These are phyloP conservation scores for Phalaenopsis equestris DNA, from an alignment of 106 monocot genomes.

Conservation along the genomic window DNA sequence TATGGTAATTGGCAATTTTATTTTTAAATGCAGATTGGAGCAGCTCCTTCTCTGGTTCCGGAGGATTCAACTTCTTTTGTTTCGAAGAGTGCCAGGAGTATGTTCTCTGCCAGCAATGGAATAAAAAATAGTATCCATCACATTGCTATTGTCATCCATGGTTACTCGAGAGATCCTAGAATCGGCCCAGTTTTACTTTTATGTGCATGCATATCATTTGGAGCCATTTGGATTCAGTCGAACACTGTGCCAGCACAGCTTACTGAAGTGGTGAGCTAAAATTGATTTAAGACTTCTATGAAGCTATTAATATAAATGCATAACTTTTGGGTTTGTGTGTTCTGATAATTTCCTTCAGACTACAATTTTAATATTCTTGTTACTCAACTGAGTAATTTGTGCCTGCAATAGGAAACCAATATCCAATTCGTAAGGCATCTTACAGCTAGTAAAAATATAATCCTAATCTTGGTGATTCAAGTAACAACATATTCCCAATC, in stretches of 20 bases:
- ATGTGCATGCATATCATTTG: conserved; percentile 69
- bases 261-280: conserved; percentile 19
- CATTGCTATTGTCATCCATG: conserved; percentile 17
- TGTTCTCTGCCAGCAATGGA: conserved; percentile 23
- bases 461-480: no score
- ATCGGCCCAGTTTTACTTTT: conserved; percentile 72
- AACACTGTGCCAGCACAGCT: conserved; percentile 19
- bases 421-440: background rate
- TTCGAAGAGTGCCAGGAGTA: conserved; percentile 26
- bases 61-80: conserved; percentile 52
- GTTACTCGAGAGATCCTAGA: conserved; percentile 63
- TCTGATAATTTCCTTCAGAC: background rate
- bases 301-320: background rate
- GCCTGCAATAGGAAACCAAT: background rate
- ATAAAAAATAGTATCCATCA: conserved; percentile 24
- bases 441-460: background rate
- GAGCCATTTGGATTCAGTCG: conserved; percentile 54
- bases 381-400: background rate
- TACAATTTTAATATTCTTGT: background rate
- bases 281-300: background rate
- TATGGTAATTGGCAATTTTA: background rate
- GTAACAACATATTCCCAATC: no score
- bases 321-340: background rate
- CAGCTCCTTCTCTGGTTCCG: conserved; percentile 64
- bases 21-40: conserved; percentile 38